Evolutionary conservation across 495 filamentous ascomycete species (phyloP).

Genomic region (Cercophora scortea): DNA sequence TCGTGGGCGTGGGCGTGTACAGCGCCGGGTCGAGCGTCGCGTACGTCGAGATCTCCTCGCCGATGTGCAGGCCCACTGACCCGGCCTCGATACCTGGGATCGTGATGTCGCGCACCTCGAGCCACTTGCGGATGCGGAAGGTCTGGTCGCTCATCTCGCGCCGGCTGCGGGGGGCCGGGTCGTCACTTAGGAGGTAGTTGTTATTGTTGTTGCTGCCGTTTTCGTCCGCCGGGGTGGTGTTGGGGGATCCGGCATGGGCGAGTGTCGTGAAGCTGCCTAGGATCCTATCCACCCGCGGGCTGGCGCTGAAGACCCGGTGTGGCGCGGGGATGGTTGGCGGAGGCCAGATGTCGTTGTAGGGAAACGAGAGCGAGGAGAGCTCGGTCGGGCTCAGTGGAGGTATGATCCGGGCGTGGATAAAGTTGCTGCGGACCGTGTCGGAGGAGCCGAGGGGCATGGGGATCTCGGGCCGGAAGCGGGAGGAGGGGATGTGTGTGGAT

Average conservation of each 20-base stretch:
- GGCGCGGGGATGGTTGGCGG: constrained; percentile 58
- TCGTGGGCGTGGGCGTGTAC: constrained; percentile 70
- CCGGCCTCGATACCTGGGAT: neutral
- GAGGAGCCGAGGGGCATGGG: constrained; percentile 39
- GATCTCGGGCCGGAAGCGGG: constrained; percentile 38
- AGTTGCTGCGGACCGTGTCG: constrained; percentile 32
- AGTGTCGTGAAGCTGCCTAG: too few relatives aligned
- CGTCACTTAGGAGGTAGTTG: constrained; percentile 2
- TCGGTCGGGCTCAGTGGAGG: constrained; percentile 11
- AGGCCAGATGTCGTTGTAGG: constrained; percentile 60
- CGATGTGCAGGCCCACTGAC: constrained; percentile 16
- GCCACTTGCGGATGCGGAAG: constrained; percentile 70
- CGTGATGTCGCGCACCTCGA: constrained; percentile 37
- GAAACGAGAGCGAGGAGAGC: constrained; percentile 22
- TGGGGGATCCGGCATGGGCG: too few relatives aligned
- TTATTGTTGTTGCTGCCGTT: neutral
- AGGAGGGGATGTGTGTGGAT: neutral
- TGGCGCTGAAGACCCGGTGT: constrained; percentile 35
- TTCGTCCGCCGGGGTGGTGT: too few relatives aligned
- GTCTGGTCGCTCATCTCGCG: constrained; percentile 51
- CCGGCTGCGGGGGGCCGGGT: constrained; percentile 25
- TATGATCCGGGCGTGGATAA: constrained; percentile 37
- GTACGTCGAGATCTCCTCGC: constrained; percentile 64
- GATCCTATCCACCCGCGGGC: neutral
- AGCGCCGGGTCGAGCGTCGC: constrained; percentile 61